Evolutionary conservation across 176 grass and related monocot species (phyloP).

Genomic region (Musa troglodytarum): DNA sequence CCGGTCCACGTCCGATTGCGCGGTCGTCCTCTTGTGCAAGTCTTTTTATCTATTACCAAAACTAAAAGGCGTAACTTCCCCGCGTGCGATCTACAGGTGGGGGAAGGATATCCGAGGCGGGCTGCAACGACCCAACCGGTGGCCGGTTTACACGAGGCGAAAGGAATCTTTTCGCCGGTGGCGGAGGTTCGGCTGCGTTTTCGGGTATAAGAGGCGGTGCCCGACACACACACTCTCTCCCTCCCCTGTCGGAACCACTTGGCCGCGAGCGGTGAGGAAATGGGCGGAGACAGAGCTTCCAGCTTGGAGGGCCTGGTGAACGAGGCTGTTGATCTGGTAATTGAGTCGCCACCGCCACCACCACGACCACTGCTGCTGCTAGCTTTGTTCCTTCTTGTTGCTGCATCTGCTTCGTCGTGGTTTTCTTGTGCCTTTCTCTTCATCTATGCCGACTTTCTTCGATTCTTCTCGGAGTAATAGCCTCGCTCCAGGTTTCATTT

Average conservation of each 20-base stretch:
- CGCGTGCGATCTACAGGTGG: not conserved
- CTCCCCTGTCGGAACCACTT: not conserved
- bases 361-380: not conserved
- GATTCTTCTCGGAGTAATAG: no score
- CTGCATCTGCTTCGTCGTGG: not conserved
- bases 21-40: not conserved
- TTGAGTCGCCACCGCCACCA: not conserved
- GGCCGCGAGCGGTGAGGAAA: not conserved
- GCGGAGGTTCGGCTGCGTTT: not conserved
- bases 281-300: not conserved
- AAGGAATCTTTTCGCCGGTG: not conserved
- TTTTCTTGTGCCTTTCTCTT: not conserved
- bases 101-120: not conserved
- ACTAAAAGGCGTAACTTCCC: not conserved
- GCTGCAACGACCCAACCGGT: not conserved
- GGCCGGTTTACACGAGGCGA: not conserved
- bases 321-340: conserved; percentile 91
- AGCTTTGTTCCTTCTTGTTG: not conserved
- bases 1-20: not conserved
- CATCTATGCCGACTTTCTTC: no score
- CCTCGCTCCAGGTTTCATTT: not conserved
- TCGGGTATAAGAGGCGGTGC: not conserved
- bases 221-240: not conserved
- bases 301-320: conserved; percentile 63
- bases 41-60: not conserved